Evolutionary conservation across 1,284 basidiomycete species (phyloP).

Genomic region (Trichosporon faecale): DNA sequence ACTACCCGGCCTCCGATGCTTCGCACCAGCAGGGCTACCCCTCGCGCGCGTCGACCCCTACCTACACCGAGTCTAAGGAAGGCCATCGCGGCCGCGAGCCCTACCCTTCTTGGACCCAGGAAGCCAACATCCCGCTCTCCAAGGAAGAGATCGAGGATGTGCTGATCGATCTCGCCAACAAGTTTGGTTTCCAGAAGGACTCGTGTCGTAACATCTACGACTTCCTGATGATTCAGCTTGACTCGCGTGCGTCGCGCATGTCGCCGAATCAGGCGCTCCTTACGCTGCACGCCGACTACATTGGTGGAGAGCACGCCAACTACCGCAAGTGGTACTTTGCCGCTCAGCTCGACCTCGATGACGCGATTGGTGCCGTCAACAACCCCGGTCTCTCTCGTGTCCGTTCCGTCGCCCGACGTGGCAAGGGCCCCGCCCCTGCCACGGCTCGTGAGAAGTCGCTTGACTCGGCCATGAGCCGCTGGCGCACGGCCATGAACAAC

Average conservation of each 20-base stretch:
- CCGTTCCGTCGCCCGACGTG: slow-evolving; percentile 65
- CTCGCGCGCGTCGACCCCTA: slow-evolving; percentile 51
- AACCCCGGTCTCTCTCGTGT: slow-evolving; percentile 85
- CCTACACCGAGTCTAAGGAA: slow-evolving; percentile 56
- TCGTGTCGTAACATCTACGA: slow-evolving; percentile 73
- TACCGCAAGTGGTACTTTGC: slow-evolving; percentile 99
- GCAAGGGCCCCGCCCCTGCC: slow-evolving; percentile 54
- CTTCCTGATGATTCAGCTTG: slow-evolving; percentile 96
- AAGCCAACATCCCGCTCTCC: slow-evolving; percentile 88
- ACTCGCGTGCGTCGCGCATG: slow-evolving; percentile 96
- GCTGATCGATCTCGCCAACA: slow-evolving; percentile 94
- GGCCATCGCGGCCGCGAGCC: slow-evolving; percentile 60
- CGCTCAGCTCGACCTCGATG: slow-evolving; percentile 96
- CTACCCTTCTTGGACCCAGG: slow-evolving; percentile 82
- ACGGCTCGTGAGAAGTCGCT: slow-evolving; percentile 74
- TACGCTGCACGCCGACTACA: slow-evolving; percentile 97
- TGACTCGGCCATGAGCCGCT: slow-evolving; percentile 80
- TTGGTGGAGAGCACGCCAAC: slow-evolving; percentile 94
- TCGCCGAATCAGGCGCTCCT: slow-evolving; percentile 90
- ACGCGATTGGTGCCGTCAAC: slow-evolving; percentile 88
- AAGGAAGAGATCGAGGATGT: slow-evolving; percentile 99
- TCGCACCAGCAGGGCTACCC: slow-evolving; percentile 44
- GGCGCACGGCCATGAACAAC: slow-evolving; percentile 97
- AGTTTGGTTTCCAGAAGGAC: slow-evolving; percentile 97
- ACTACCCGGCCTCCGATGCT: slow-evolving; percentile 37